A percentile compares a stretch with the other conserved stretches of the same genome.
These are phyloP conservation scores for Mycena polygramma DNA, from an alignment of 768 basidiomycete genomes.

Conservation along the genomic window DNA sequence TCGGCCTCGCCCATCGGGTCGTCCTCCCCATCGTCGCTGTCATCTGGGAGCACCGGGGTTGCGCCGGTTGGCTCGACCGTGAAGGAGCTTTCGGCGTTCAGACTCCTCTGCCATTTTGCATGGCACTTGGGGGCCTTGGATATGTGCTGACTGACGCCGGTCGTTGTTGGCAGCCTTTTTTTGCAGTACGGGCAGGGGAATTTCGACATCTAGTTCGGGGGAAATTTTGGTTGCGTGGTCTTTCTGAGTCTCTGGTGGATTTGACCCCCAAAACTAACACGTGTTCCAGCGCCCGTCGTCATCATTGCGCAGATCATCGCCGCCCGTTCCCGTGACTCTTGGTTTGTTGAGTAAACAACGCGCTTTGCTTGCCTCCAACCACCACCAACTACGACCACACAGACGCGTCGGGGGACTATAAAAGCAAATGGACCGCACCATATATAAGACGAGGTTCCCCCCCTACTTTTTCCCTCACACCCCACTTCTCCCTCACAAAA, in stretches of 20 bases:
- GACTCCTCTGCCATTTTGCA: no score
- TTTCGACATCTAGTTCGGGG: not conserved
- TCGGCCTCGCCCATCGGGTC: not conserved
- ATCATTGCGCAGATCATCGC: not conserved
- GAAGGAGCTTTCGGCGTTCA: no score
- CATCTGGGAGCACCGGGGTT: not conserved
- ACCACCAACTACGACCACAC: constrained; percentile 4
- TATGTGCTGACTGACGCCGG: not conserved
- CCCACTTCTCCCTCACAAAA: no score
- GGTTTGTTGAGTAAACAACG: not conserved
- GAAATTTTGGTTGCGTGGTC: no score
- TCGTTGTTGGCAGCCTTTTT: not conserved
- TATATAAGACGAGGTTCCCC: not conserved
- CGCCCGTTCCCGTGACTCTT: constrained; percentile 14
- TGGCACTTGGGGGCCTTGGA: not conserved
- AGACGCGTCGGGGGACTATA: not conserved
- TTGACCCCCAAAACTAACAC: constrained; percentile 5
- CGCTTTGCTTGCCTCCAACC: not conserved
- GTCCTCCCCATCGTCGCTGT: no score
- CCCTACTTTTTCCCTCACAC: not conserved
- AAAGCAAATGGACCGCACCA: not conserved
- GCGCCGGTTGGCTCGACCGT: no score
- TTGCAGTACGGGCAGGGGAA: not conserved
- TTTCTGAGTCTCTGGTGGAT: not conserved
- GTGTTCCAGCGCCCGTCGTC: constrained; percentile 8